Conservation (phyloP, 208 protist species). For the Wallacemonas rigidus region DNA sequence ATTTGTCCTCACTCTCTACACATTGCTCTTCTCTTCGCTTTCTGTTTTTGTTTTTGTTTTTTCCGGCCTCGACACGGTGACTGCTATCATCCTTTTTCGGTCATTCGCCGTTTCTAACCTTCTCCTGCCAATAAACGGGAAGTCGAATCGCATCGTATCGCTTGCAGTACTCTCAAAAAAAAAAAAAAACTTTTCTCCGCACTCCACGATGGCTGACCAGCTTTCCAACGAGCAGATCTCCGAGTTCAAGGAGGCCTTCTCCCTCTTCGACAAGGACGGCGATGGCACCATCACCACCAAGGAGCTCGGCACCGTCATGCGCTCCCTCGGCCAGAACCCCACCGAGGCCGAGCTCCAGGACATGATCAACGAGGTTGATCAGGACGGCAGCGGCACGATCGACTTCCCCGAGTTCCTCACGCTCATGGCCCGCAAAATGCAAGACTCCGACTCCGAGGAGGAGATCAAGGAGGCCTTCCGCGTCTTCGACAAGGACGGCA, state of each 20-base stretch:
- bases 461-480: slow-evolving; percentile 96
- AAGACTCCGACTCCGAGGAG: slow-evolving; percentile 93
- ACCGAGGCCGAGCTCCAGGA: slow-evolving; percentile 95
- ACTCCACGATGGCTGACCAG: slow-evolving; percentile 68
- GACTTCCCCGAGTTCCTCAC: slow-evolving; percentile 95
- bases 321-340: slow-evolving; percentile 98
- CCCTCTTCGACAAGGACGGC: slow-evolving; percentile 97
- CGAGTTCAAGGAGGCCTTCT: slow-evolving; percentile 99
- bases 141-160: not conserved
- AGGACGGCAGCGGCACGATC: slow-evolving; percentile 94
- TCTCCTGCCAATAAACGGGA: too few species aligned
- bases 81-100: too few species aligned
- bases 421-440: slow-evolving; percentile 90
- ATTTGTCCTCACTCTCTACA: not conserved
- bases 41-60: slow-evolving; percentile 8
- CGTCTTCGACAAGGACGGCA: slow-evolving; percentile 96
- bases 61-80: not conserved
- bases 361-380: slow-evolving; percentile 98
- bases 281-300: slow-evolving; percentile 98
- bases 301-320: slow-evolving; percentile 99
- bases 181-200: not conserved
- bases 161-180: slow-evolving; percentile 7
- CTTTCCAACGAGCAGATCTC: slow-evolving; percentile 98
- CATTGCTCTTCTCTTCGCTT: not conserved
- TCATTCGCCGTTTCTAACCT: too few species aligned